Percentiles rank a stretch among this genome's conserved stretches.
phyloP scores from a whole-genome alignment of 2,329 filamentous ascomycete species.

The Didymella sp. region DNA sequence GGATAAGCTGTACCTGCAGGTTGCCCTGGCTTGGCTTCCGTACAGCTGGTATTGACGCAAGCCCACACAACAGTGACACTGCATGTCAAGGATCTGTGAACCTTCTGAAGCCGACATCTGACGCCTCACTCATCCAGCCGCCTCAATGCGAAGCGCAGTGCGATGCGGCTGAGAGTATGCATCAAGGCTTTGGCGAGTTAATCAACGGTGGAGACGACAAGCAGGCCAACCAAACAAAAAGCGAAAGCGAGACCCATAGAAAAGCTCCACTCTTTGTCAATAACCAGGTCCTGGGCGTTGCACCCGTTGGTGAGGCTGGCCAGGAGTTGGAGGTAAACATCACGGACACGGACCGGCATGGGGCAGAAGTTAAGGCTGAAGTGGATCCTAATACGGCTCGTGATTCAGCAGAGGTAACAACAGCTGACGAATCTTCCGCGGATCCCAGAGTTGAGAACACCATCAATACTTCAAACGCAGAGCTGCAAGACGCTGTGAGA shows the following conservation, averaged over 20 bases:
- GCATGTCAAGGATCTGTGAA: neutral
- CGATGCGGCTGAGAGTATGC: neutral
- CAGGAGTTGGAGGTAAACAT: neutral
- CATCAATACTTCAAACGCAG: neutral
- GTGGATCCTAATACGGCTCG: conserved; percentile 2
- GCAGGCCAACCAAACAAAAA: neutral
- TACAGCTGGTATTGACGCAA: neutral
- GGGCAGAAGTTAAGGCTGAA: conserved; percentile 6
- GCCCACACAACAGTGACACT: neutral
- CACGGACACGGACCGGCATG: conserved; percentile 5
- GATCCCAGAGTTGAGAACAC: neutral
- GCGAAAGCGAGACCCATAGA: neutral
- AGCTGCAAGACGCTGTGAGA: neutral
- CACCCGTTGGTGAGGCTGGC: neutral
- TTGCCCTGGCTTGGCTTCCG: neutral
- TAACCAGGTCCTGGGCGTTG: neutral
- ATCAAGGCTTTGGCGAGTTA: neutral
- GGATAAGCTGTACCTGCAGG: neutral
- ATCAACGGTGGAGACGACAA: neutral
- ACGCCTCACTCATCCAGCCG: neutral
- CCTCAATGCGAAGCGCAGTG: neutral
- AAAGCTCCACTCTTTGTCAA: neutral
- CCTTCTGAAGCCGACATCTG: neutral
- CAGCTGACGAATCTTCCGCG: neutral
- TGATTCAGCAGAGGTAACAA: neutral